phyloP scores from a whole-genome alignment of 177 flowering plant genomes.

The Vitis hybrid region DNA sequence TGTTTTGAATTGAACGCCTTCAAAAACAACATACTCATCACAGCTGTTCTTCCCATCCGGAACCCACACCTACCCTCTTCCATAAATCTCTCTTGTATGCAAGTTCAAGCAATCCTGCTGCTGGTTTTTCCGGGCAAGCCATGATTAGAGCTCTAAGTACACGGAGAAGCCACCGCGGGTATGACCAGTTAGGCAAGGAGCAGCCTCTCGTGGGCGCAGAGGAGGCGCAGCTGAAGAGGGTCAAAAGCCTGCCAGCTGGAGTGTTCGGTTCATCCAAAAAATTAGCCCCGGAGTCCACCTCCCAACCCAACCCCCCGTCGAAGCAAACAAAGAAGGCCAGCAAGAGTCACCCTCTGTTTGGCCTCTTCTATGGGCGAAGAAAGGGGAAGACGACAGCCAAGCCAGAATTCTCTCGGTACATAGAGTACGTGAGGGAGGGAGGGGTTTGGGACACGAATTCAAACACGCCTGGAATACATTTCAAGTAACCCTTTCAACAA shows the following conservation, averaged over 20 bases:
- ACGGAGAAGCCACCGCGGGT: constrained; percentile 22
- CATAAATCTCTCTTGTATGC: neutral
- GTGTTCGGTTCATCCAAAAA: neutral
- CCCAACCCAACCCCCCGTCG: neutral
- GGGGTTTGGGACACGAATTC: constrained; percentile 42
- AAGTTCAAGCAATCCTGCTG: neutral
- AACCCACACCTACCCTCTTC: neutral
- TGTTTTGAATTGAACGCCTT: too few species aligned
- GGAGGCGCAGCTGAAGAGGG: constrained; percentile 29
- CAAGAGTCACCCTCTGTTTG: constrained; percentile 50
- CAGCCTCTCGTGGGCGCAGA: constrained; percentile 1
- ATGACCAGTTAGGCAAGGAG: constrained; percentile 27
- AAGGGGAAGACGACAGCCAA: constrained; percentile 47
- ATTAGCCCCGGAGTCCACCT: neutral
- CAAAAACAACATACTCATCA: neutral
- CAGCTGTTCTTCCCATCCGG: neutral
- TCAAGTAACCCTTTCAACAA: constrained; percentile 5
- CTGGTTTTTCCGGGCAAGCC: constrained; percentile 4
- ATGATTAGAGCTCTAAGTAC: constrained; percentile 48
- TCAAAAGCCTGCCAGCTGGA: constrained; percentile 26
- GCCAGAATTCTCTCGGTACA: constrained; percentile 55
- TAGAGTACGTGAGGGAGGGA: constrained; percentile 60
- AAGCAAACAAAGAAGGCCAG: constrained; percentile 26
- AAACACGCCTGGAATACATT: constrained; percentile 31
- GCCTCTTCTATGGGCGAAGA: constrained; percentile 28